phyloP scores from a whole-genome alignment of 2,329 filamentous ascomycete genomes.

The Hymenoscyphus linearis region DNA sequence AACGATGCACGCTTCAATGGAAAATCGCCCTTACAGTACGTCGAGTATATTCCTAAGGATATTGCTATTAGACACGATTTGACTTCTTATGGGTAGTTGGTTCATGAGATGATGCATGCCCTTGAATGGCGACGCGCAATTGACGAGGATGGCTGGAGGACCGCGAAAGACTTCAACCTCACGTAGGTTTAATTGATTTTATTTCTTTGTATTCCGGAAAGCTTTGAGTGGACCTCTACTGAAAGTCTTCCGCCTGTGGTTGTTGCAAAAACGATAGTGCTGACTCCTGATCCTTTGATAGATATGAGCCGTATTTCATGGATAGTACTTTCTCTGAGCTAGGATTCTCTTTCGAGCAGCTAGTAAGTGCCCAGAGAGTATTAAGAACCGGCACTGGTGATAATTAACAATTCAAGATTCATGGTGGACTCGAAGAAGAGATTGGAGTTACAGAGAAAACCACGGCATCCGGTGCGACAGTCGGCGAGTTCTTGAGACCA shows the following conservation, averaged over 20 bases:
- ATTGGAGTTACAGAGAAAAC: neutral
- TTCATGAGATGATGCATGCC: neutral
- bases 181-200: neutral
- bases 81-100: neutral
- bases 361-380: neutral
- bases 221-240: too few species aligned
- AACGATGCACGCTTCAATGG: neutral
- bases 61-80: neutral
- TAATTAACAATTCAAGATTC: neutral
- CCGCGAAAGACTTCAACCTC: too few species aligned
- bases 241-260: too few species aligned
- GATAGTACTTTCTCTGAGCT: neutral
- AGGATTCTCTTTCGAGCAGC: neutral
- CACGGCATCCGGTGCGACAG: too few species aligned
- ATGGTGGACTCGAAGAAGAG: neutral
- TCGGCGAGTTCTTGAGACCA: neutral
- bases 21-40: neutral
- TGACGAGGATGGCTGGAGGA: neutral
- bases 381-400: too few species aligned
- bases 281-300: too few species aligned
- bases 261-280: too few species aligned
- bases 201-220: too few species aligned
- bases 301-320: neutral
- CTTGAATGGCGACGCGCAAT: neutral
- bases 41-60: neutral